phyloP scores from a whole-genome alignment of 208 protist genomes.

The Angomonas deanei region DNA sequence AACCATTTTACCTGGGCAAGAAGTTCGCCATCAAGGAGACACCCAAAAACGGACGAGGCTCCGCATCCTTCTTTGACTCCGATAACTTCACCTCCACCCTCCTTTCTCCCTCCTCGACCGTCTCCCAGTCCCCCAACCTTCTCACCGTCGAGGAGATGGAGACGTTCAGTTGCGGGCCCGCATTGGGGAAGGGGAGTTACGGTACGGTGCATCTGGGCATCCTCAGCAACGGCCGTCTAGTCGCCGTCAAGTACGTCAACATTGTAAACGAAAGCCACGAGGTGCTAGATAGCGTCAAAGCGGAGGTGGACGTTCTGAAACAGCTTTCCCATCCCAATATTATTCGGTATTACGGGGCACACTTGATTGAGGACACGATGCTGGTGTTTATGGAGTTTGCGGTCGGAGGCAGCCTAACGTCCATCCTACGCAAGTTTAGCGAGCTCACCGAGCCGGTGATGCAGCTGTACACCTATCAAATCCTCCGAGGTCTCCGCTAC shows the following conservation, averaged over 20 bases:
- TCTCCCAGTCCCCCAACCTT: constrained; percentile 21
- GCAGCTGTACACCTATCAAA: constrained; percentile 72
- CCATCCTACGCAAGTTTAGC: constrained; percentile 70
- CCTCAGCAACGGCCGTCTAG: constrained; percentile 41
- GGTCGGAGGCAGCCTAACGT: constrained; percentile 75
- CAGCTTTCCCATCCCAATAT: constrained; percentile 81
- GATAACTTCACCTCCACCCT: neutral
- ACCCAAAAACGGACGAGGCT: too few species aligned
- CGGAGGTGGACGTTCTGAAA: constrained; percentile 69
- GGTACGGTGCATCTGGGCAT: constrained; percentile 64
- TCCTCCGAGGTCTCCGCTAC: constrained; percentile 77
- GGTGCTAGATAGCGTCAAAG: constrained; percentile 42
- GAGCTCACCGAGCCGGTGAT: constrained; percentile 68
- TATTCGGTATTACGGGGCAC: constrained; percentile 76
- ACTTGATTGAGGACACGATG: constrained; percentile 58
- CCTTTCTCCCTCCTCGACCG: constrained; percentile 8
- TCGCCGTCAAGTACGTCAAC: constrained; percentile 68
- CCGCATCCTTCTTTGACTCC: constrained; percentile 4
- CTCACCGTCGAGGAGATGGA: constrained; percentile 72
- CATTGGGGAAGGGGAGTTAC: constrained; percentile 63
- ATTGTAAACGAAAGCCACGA: constrained; percentile 42
- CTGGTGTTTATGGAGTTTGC: constrained; percentile 91
- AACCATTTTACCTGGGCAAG: constrained; percentile 27
- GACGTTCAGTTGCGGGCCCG: constrained; percentile 70
- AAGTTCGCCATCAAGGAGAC: too few species aligned